Base-by-base conservation (phyloP, 108 stramenopile genomes). In the Fragilaria crotonensis region DNA sequence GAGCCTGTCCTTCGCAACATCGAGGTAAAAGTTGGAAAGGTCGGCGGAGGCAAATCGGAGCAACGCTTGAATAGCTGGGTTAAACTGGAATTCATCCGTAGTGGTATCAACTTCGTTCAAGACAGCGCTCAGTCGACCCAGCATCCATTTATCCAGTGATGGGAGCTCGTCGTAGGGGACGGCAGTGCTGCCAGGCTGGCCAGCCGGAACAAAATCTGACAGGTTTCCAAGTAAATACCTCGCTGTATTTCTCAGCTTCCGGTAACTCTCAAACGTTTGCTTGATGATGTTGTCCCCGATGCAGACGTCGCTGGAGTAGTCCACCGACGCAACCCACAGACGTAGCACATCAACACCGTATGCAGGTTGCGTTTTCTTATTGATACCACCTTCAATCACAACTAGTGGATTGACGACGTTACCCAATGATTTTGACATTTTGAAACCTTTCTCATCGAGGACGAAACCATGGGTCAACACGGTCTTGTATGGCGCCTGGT, bases 401-500 rank as follows among this genome's bases (percentile, higher is more conserved):
- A 87, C 71, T 49, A 87, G 44, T 7, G 97, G 98, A 66, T 96
- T 83, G 31, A 99, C 78, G 22, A 98, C 96, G 72, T 99, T 99
- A 48, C 98, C 98, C 1, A 98, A 83, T 31, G 90, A 86, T 64
- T 99, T 99, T 58, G 93, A 95, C 98, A 99, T 99, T 73, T 99
- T 99, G 72, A 84, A 94, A 33, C 97, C 97, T 66, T 97, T 94
- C 68, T 96, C 97, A 66, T 99, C 98, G 31, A 98, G 73, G 2
- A 98, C 93, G 64, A 99, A 99, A 20, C 98, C 98, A 71, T 99
- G 98, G 25, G 98, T 99, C 47, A 99, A 73, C 22, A 99, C 95
- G 31, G 93, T 72, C 65, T 93, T 91, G 89, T 93, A 99, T 5
- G 96, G 96, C 31, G 94, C 90, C 51, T 82, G 51, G 27, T 79